Conservation (phyloP, 495 filamentous ascomycete species). For the Neurospora sublineolata region DNA sequence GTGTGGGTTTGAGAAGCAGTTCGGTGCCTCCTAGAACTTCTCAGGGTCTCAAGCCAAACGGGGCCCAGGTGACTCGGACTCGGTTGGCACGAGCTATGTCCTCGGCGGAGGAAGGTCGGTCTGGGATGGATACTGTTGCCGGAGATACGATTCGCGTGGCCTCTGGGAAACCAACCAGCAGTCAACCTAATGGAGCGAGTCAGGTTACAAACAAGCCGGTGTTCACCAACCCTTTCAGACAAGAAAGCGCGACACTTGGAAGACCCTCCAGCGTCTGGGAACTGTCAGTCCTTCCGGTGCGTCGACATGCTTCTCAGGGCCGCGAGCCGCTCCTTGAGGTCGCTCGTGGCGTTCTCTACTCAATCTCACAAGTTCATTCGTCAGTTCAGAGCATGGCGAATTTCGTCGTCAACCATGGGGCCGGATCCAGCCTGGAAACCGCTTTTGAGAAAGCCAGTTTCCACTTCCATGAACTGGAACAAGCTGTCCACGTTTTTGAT, state of each 20-base stretch:
- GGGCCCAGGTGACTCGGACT: background rate
- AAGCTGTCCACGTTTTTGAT: conserved; percentile 53
- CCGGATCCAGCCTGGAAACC: conserved; percentile 58
- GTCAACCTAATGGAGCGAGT: background rate
- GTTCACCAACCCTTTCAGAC: conserved; percentile 52
- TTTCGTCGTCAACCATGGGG: conserved; percentile 49
- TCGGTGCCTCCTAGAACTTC: conserved; percentile 61
- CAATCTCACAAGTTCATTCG: conserved; percentile 67
- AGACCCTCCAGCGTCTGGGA: conserved; percentile 50
- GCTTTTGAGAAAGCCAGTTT: conserved; percentile 63
- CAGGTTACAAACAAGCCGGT: background rate
- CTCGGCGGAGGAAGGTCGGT: background rate
- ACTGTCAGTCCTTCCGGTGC: conserved; percentile 71
- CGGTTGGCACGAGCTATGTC: background rate
- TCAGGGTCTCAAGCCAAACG: conserved; percentile 27
- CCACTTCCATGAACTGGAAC: conserved; percentile 61
- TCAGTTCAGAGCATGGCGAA: conserved; percentile 56
- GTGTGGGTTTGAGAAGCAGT: conserved; percentile 68
- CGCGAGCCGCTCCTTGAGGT: conserved; percentile 57
- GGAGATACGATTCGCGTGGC: background rate
- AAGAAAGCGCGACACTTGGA: conserved; percentile 38
- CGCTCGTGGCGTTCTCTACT: conserved; percentile 73
- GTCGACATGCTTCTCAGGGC: conserved; percentile 44
- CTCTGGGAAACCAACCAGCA: background rate
- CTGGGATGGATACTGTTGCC: background rate